Conservation (phyloP, 805 yeast species). For the Wickerhamiella sorbophila region DNA sequence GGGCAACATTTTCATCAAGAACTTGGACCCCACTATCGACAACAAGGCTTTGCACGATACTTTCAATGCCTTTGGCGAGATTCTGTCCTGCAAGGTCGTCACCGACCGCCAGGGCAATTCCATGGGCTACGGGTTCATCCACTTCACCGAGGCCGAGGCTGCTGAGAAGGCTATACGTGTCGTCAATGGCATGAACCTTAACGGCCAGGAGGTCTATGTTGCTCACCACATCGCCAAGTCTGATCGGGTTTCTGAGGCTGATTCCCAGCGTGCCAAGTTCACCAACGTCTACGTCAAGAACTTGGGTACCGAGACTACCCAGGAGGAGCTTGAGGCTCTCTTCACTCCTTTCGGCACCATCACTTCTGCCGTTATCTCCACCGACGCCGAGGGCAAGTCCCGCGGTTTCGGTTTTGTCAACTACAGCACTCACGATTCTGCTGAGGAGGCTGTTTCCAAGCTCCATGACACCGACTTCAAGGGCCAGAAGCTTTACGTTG, state of each 20-base stretch:
- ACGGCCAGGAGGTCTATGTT: slow-evolving; percentile 90
- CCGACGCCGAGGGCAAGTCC: slow-evolving; percentile 74
- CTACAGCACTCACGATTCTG: slow-evolving; percentile 75
- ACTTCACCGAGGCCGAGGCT: slow-evolving; percentile 83
- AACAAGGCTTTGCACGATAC: slow-evolving; percentile 98
- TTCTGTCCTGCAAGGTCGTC: slow-evolving; percentile 94
- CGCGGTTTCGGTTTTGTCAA: slow-evolving; percentile 95
- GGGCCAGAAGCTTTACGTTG: slow-evolving; percentile 81
- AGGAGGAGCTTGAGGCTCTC: slow-evolving; percentile 46
- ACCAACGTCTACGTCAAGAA: slow-evolving; percentile 94
- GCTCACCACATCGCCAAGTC: slow-evolving; percentile 85
- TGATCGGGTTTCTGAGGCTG: slow-evolving; percentile 89
- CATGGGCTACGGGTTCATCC: slow-evolving; percentile 95
- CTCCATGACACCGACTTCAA: slow-evolving; percentile 70
- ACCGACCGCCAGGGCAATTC: slow-evolving; percentile 83
- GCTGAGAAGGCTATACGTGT: slow-evolving; percentile 92
- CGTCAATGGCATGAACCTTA: slow-evolving; percentile 95
- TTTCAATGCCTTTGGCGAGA: slow-evolving; percentile 90
- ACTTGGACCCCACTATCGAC: slow-evolving; percentile 95
- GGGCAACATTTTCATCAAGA: slow-evolving; percentile 95
- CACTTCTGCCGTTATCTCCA: slow-evolving; percentile 71
- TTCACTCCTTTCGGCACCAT: slow-evolving; percentile 63
- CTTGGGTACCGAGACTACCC: slow-evolving; percentile 49
- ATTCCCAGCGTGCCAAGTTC: slow-evolving; percentile 80
- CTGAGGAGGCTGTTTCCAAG: slow-evolving; percentile 81